Evolutionary conservation across 805 yeast species (phyloP), one percentile per base, ranked within the genome.

Genomic region (Teunomyces tritomae): DNA sequence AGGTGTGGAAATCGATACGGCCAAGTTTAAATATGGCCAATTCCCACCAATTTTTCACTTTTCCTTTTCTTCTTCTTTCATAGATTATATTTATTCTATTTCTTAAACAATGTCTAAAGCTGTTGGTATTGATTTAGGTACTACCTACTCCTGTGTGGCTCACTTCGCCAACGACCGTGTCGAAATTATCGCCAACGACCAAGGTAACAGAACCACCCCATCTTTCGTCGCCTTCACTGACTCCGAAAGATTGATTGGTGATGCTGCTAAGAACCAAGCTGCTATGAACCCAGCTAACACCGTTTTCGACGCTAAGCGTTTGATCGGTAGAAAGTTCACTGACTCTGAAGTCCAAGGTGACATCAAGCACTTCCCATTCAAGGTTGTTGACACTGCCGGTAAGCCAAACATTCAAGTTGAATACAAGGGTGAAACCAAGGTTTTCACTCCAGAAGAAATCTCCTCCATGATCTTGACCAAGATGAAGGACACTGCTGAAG

Each of bases 181-280:
- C 40, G 67, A 62, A 54, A 62, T 62, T 45, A 62, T 62, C 41
- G 67, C 67, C 57, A 62, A 62, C 55, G 67, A 62, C 52, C 67
- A 62, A 50, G 67, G 67, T 59, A 62, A 62, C 66, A 62, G 67
- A 61, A 59, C 64, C 55, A 62, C 67, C 14, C 67, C 67, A 29
- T 62, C 67, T 54, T 62, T 62, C 57, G 67, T 62, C 45, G 67
- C 62, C 41, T 62, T 62, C 66, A 62, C 66, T 49, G 63, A 59
- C 63, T 48, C 64, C 47, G 67, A 62, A 55, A 58, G 66, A 58
- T 59, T 62, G 62, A 62, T 62, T 45, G 67, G 67, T 56, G 67
- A 62, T 55, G 67, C 67, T 36, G 67, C 67, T 46, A 62, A 62
- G 65, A 62, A 62, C 63, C 67, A 62, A 53, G 67, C 67, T 44